Evolutionary conservation across 306 rosid genomes (phyloP).

Genomic region (Pueraria montana): DNA sequence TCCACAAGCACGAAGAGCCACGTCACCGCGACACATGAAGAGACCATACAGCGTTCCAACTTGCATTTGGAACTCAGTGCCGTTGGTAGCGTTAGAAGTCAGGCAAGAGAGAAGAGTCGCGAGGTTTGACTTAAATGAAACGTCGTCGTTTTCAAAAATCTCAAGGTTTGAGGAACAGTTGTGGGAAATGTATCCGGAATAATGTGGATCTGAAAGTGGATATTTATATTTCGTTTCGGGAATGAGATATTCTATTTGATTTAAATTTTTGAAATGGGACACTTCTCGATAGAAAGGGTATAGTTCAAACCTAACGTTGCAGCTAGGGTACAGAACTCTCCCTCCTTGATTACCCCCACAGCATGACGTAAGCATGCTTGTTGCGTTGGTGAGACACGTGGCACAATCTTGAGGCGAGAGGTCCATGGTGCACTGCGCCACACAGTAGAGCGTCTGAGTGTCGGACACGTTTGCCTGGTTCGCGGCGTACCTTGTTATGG

Average conservation of each 20-base stretch:
- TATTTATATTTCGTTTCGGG: not conserved
- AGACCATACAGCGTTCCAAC: not conserved
- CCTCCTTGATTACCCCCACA: not conserved
- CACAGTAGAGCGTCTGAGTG: not conserved
- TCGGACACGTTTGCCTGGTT: not conserved
- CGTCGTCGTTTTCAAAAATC: not conserved
- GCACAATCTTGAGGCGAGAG: not conserved
- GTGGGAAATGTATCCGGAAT: not conserved
- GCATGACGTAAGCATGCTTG: not conserved
- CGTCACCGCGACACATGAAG: not conserved
- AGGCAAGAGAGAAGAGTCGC: not conserved
- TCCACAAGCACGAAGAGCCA: not conserved
- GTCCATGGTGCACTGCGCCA: not conserved
- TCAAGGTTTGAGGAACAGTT: not conserved
- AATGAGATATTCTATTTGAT: not conserved
- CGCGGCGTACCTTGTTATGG: not conserved
- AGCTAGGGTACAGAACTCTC: not conserved
- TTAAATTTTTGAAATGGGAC: too few species aligned
- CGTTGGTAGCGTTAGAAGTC: not conserved
- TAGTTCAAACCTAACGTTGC: not conserved
- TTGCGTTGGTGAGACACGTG: not conserved
- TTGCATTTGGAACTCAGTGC: not conserved
- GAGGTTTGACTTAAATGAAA: not conserved
- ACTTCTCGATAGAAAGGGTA: not conserved
- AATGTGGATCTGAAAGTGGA: not conserved